Evolutionary conservation across 805 yeast genomes (phyloP).

Genomic region (Metschnikowia henanensis): DNA sequence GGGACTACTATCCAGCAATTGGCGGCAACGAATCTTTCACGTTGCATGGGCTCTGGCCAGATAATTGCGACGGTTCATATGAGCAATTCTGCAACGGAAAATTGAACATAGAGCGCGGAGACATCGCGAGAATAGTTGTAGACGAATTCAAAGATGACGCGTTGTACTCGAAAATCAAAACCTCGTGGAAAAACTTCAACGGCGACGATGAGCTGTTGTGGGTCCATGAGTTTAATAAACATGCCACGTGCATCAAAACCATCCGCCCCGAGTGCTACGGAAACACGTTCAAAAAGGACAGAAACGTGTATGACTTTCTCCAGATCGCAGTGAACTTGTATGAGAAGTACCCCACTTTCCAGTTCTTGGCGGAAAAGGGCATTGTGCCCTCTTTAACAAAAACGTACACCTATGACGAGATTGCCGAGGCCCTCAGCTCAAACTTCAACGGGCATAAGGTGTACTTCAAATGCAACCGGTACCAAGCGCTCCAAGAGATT

Average conservation of each 20-base stretch:
- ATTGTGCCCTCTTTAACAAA: conserved; percentile 34
- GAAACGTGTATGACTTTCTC: conserved; percentile 32
- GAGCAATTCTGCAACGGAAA: conserved; percentile 35
- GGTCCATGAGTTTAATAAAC: conserved; percentile 47
- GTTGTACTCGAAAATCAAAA: conserved; percentile 26
- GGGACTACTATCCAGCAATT: conserved; percentile 37
- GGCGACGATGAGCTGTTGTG: conserved; percentile 39
- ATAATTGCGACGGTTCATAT: conserved; percentile 41
- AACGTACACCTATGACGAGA: conserved; percentile 34
- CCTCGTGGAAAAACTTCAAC: conserved; percentile 31
- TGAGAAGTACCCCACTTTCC: conserved; percentile 36
- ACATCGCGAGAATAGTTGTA: conserved; percentile 27
- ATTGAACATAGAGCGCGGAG: conserved; percentile 25
- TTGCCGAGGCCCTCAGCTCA: conserved; percentile 32
- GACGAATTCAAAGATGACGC: conserved; percentile 26
- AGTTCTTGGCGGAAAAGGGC: conserved; percentile 36
- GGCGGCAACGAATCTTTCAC: conserved; percentile 39
- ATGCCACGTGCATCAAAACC: conserved; percentile 45
- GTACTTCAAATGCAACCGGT: conserved; percentile 34
- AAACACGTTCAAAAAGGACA: conserved; percentile 19
- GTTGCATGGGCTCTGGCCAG: conserved; percentile 48
- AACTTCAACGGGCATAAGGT: conserved; percentile 34
- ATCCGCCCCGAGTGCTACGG: conserved; percentile 39
- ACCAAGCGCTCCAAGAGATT: conserved; percentile 25
- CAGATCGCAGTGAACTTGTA: conserved; percentile 32